These are phyloP conservation scores for Hypoxylon crocopeplum DNA, from an alignment of 495 filamentous ascomycete genomes.

Conservation along the genomic window DNA sequence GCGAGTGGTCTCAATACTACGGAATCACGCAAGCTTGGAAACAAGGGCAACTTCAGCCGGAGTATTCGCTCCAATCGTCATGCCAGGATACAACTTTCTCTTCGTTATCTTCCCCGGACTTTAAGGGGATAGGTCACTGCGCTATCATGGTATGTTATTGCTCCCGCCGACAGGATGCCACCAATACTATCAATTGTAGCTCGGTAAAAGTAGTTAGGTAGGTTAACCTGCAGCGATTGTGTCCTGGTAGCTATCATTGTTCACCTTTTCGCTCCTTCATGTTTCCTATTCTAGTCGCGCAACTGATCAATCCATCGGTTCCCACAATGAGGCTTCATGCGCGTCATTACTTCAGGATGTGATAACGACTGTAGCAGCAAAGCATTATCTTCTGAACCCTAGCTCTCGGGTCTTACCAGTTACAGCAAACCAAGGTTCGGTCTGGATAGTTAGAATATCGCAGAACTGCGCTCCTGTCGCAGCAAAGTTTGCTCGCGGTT, in stretches of 20 bases:
- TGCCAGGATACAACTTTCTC: neutral
- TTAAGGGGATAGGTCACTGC: neutral
- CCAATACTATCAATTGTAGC: neutral
- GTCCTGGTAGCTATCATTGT: neutral
- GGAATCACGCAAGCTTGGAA: slow-evolving; percentile 1
- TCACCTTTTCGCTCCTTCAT: neutral
- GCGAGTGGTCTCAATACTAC: slow-evolving; percentile 11
- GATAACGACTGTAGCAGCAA: neutral
- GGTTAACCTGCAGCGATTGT: neutral
- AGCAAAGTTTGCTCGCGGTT: neutral
- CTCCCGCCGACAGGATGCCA: neutral
- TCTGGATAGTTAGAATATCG: too few species aligned
- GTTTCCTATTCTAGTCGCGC: neutral
- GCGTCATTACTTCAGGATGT: neutral
- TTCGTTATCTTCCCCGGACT: slow-evolving; percentile 6
- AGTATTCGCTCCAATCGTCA: slow-evolving; percentile 7
- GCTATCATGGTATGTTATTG: slow-evolving; percentile 1
- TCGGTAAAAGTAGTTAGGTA: neutral
- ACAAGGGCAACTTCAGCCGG: slow-evolving; percentile 1
- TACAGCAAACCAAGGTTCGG: too few species aligned
- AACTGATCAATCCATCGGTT: neutral
- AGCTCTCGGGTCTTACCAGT: neutral
- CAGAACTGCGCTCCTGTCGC: neutral
- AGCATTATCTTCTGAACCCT: neutral
- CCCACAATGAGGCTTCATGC: slow-evolving; percentile 3